These are phyloP conservation scores for Thermomyces lanuginosus DNA, from an alignment of 2,329 filamentous ascomycete genomes.

Conservation along the genomic window DNA sequence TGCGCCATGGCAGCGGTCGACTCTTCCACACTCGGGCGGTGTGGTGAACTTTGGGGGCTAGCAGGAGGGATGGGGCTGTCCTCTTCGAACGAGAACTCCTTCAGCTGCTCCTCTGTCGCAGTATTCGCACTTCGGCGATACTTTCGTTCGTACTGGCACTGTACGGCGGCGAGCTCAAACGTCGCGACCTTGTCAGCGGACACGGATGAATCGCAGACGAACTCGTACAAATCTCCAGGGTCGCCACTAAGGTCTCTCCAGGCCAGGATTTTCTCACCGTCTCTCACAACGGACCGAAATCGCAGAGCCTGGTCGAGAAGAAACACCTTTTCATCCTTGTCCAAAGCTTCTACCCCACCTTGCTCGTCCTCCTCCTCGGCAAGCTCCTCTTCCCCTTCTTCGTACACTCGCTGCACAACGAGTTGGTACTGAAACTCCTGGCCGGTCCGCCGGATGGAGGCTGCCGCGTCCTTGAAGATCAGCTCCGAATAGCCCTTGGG, in stretches of 20 bases:
- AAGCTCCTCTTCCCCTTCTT: constrained; percentile 90
- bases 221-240: constrained; percentile 89
- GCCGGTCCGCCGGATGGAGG: constrained; percentile 78
- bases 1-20: constrained; percentile 29
- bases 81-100: constrained; percentile 62
- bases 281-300: constrained; percentile 68
- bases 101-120: constrained; percentile 65
- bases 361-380: constrained; percentile 82
- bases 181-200: constrained; percentile 54
- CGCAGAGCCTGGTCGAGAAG: constrained; percentile 82
- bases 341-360: constrained; percentile 58
- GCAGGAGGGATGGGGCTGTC: constrained; percentile 45
- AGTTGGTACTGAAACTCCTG: constrained; percentile 97
- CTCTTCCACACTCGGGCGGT: constrained; percentile 22
- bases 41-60: constrained; percentile 36
- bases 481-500: constrained; percentile 97
- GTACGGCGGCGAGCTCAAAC: constrained; percentile 67
- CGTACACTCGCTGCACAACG: constrained; percentile 87
- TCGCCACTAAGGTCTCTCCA: constrained; percentile 94
- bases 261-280: constrained; percentile 70
- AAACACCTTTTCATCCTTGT: constrained; percentile 95
- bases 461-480: constrained; percentile 93
- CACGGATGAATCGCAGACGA: constrained; percentile 71
- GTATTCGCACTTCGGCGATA: constrained; percentile 64
- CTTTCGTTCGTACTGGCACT: constrained; percentile 97